Conservation (phyloP, 345 rosid genomes). For the Salix dunnii region DNA sequence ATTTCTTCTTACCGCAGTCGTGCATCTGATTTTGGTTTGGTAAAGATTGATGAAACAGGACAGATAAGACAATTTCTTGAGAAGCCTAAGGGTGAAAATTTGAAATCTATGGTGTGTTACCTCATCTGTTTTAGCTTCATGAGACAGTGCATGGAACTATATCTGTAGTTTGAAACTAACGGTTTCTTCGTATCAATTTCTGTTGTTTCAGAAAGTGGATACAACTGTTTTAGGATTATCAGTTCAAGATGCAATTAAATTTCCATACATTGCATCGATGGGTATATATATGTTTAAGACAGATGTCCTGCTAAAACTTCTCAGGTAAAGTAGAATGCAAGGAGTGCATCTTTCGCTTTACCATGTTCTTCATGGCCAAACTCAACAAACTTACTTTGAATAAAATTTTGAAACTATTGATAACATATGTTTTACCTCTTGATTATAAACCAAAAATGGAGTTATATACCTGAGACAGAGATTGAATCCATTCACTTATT, state of each 20-base stretch:
- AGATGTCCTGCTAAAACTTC: constrained; percentile 60
- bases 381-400: too few species aligned
- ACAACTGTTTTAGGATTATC: constrained; percentile 60
- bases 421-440: too few species aligned
- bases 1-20: constrained; percentile 42
- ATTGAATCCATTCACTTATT: too few species aligned
- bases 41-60: constrained; percentile 68
- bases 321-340: constrained; percentile 32
- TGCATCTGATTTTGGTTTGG: constrained; percentile 72
- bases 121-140: not conserved
- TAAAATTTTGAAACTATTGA: too few species aligned
- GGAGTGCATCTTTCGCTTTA: too few species aligned
- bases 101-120: constrained; percentile 63
- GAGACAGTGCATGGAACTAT: not conserved
- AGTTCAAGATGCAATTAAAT: constrained; percentile 46
- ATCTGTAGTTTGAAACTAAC: not conserved
- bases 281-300: constrained; percentile 79
- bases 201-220: constrained; percentile 54
- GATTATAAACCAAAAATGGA: too few species aligned
- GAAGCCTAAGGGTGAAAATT: constrained; percentile 65
- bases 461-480: too few species aligned
- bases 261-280: constrained; percentile 83
- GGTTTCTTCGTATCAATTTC: not conserved
- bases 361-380: too few species aligned
- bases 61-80: constrained; percentile 58